Percentiles rank a stretch among this genome's conserved stretches.
Conservation (phyloP, 768 basidiomycete genomes). For the Leccinum obscurum region DNA sequence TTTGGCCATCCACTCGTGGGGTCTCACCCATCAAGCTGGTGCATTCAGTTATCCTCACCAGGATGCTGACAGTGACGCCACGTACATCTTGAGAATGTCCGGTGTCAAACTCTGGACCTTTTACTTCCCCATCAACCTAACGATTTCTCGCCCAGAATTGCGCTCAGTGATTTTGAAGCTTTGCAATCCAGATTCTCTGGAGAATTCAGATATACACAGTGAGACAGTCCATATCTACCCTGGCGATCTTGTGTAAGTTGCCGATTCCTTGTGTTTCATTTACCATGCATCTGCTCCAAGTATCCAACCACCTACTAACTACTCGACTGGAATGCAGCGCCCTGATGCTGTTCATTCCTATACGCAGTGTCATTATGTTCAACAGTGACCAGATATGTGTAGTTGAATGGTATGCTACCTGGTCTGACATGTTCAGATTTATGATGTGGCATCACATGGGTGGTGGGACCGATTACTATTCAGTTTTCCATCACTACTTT, state of each 20-base stretch:
- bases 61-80: conserved; percentile 7
- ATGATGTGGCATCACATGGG: no score
- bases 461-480: no score
- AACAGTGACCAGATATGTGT: no score
- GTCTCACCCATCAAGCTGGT: neutral
- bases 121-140: neutral
- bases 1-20: neutral
- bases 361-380: no score
- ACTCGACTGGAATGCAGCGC: no score
- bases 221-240: neutral
- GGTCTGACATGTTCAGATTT: no score
- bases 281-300: neutral
- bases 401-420: no score
- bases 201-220: neutral
- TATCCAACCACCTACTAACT: neutral
- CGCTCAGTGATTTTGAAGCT: no score
- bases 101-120: conserved; percentile 14
- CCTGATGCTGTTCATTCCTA: no score
- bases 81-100: neutral
- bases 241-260: neutral
- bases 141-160: neutral
- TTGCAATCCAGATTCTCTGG: neutral
- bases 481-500: no score
- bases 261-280: neutral
- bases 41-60: conserved; percentile 7